Evolutionary conservation across 352 stramenopile species (phyloP).

Genomic region (Phytophthora palmivora): DNA sequence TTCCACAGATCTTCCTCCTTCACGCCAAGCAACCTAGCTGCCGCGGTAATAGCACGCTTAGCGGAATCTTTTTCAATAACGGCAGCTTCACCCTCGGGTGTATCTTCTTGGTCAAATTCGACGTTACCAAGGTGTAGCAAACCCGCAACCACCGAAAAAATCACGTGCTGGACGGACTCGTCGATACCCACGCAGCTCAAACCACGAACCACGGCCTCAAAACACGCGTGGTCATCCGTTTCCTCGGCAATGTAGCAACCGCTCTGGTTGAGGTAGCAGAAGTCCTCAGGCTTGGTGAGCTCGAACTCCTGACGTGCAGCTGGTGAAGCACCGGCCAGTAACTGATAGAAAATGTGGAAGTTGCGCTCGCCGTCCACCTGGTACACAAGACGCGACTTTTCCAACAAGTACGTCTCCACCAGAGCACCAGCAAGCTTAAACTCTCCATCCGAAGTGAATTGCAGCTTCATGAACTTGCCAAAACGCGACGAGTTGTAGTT

Average conservation of each 20-base stretch:
- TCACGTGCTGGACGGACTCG: conserved; percentile 67
- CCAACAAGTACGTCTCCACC: conserved; percentile 89
- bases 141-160: conserved; percentile 94
- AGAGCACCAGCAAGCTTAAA: conserved; percentile 89
- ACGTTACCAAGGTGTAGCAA: conserved; percentile 98
- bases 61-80: conserved; percentile 77
- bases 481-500: conserved; percentile 97
- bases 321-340: conserved; percentile 74
- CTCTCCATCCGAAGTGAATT: conserved; percentile 90
- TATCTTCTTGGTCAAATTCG: conserved; percentile 92
- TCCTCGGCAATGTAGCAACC: conserved; percentile 93
- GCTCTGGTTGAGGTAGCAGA: conserved; percentile 95
- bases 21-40: conserved; percentile 76
- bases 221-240: conserved; percentile 91
- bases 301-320: conserved; percentile 65
- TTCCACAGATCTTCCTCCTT: conserved; percentile 64
- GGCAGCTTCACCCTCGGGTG: conserved; percentile 75
- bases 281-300: conserved; percentile 85
- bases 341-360: conserved; percentile 97
- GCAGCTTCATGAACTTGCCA: conserved; percentile 96
- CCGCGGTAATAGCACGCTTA: conserved; percentile 60
- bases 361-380: conserved; percentile 93
- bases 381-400: conserved; percentile 90
- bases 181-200: conserved; percentile 84
- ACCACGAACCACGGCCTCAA: conserved; percentile 71